These are phyloP conservation scores for Aegilops sharonensis DNA, from an alignment of 176 grass and related monocot species.

Conservation along the genomic window DNA sequence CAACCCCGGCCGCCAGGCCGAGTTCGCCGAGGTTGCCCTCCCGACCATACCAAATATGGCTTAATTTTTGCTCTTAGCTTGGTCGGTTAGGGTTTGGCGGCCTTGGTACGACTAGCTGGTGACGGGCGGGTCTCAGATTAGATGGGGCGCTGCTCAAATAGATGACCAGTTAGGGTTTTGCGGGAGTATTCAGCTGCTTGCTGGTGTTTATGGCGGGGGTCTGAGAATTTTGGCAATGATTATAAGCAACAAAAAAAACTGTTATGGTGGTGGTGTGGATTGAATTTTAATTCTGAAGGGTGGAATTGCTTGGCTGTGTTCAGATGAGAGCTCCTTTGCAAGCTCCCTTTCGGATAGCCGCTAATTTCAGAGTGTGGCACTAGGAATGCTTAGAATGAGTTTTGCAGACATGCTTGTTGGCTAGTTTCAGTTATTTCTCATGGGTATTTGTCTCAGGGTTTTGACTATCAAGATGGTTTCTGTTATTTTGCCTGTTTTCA, in stretches of 20 bases:
- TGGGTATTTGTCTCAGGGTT: background rate
- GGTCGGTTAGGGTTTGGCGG: slow-evolving; percentile 14
- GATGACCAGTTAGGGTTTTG: slow-evolving; percentile 29
- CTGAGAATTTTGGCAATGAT: background rate
- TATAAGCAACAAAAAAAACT: background rate
- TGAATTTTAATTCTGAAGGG: background rate
- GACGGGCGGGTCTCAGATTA: background rate
- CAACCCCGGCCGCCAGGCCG: slow-evolving; percentile 93
- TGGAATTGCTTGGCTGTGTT: slow-evolving; percentile 9
- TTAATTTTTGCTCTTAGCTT: slow-evolving; percentile 36
- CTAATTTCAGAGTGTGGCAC: background rate
- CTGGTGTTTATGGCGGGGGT: background rate
- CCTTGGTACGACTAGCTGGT: slow-evolving; percentile 14
- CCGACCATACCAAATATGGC: slow-evolving; percentile 23
- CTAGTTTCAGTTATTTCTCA: slow-evolving; percentile 16
- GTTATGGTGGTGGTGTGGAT: background rate
- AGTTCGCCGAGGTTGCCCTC: slow-evolving; percentile 76
- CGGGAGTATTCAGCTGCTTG: background rate
- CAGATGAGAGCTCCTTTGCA: background rate
- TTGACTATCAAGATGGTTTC: background rate
- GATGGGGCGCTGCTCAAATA: background rate
- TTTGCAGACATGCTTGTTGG: slow-evolving; percentile 4
- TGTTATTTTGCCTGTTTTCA: slow-evolving; percentile 4
- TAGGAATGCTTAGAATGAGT: background rate
- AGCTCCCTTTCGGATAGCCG: background rate